Evolutionary conservation across 129 eudicot genomes (phyloP).

Genomic region (Helianthus annuus): HanXRQr2.0-SUNRISE NC_035447.2:38198861-38199360

Average conservation of each 20-base stretch:
- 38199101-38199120: constrained; percentile 29
- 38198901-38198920: background rate
- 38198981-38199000: constrained; percentile 76
- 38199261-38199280: background rate
- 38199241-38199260: constrained; percentile 28
- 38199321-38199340: too few relatives aligned
- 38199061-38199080: constrained; percentile 76
- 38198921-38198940: background rate
- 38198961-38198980: constrained; percentile 70
- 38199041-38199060: constrained; percentile 82
- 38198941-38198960: background rate
- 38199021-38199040: constrained; percentile 90
- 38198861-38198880: too few relatives aligned
- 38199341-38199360: too few relatives aligned
- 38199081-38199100: constrained; percentile 31
- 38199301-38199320: too few relatives aligned
- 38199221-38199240: constrained; percentile 31
- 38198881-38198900: too few relatives aligned
- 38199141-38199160: constrained; percentile 11
- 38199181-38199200: constrained; percentile 18
- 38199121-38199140: constrained; percentile 35
- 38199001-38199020: constrained; percentile 73
- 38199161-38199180: constrained; percentile 35
- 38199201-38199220: constrained; percentile 34
- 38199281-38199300: too few relatives aligned